Conservation (phyloP, 2,329 filamentous ascomycete genomes). For the Botrytis aclada region DNA sequence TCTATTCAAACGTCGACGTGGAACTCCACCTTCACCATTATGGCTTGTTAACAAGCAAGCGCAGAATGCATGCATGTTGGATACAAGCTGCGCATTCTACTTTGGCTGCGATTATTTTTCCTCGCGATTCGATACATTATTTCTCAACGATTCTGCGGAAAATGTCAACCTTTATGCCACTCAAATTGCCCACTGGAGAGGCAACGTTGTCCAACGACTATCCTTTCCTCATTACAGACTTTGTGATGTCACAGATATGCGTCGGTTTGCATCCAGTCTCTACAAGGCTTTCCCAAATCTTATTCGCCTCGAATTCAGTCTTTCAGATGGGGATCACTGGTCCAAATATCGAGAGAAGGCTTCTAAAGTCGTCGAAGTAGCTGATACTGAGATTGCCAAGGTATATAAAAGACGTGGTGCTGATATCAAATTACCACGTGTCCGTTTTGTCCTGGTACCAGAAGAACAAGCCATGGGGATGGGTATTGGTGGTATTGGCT, state of each 20-base stretch:
- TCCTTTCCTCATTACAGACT: not conserved
- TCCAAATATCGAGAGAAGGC: not conserved
- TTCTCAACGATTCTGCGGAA: not conserved
- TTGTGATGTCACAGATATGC: not conserved
- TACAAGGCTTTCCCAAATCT: not conserved
- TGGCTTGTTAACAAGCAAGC: not conserved
- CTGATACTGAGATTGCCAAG: not conserved
- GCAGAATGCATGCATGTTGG: not conserved
- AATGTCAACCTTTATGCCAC: not conserved
- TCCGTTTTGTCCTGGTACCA: not conserved
- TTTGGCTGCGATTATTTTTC: constrained; percentile 11
- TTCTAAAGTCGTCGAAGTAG: not conserved
- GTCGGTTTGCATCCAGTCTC: not conserved
- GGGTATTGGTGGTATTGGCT: not conserved
- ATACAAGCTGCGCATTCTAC: not conserved
- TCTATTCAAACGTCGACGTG: not conserved
- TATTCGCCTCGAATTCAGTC: not conserved
- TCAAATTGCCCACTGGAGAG: not conserved
- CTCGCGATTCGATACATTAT: not conserved
- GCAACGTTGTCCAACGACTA: not conserved
- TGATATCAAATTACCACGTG: not conserved
- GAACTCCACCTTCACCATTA: not conserved
- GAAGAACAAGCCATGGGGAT: not conserved
- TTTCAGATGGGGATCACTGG: not conserved
- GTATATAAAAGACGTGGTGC: not conserved